Evolutionary conservation across 1,284 basidiomycete species (phyloP), one percentile per base, ranked within the genome.

Genomic region (Melampsora medusae): DNA sequence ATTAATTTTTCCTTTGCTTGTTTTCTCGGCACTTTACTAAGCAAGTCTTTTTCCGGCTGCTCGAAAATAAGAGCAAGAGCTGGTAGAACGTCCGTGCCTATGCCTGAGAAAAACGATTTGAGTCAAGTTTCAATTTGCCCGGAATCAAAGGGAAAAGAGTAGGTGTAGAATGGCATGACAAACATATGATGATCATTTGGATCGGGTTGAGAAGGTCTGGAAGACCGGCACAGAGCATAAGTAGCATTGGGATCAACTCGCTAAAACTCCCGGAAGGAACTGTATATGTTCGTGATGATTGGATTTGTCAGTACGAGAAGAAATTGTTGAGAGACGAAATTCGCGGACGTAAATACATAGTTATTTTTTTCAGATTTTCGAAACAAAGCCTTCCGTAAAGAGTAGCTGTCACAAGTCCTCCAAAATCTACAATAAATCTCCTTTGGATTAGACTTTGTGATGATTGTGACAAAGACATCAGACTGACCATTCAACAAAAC

Each of bases 181-280:
- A 85, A 79, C 88, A 89, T 66, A 89, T 88, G 77, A 89, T 82
- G 77, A 87, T 80, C 82, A 86, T 85, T 78, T 86, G 86, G 38
- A 88, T 83, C 75, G 84, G 86, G 74, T 84, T 85, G n/a, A 88
- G 84, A 77, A 85, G 84, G 79, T 87, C 86, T 0, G 87, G 86
- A 1, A 87, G 82, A 77, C 86, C 86, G 68, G 86, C 81, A 75
- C 86, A 81, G 75, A 86, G 84, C 78, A 84, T 84, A 78, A 89
- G 81, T n/a, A 91, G 80, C 66, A 90, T 87, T 1, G 89, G 86
- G 85, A 89, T 88, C 78, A 90, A 85, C 80, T 91, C 90, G 14
- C 88, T 87, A 83, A 89, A 90, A 72, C 86, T 85, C 9, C 83
- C 83, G 31, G 78, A 79, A 0, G 79, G 76, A 4, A 78, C 79